A percentile compares a stretch with the other conserved stretches of the same genome.
phyloP scores from a whole-genome alignment of 2,329 filamentous ascomycete species.

The Aspergillus pseudotamarii region DNA sequence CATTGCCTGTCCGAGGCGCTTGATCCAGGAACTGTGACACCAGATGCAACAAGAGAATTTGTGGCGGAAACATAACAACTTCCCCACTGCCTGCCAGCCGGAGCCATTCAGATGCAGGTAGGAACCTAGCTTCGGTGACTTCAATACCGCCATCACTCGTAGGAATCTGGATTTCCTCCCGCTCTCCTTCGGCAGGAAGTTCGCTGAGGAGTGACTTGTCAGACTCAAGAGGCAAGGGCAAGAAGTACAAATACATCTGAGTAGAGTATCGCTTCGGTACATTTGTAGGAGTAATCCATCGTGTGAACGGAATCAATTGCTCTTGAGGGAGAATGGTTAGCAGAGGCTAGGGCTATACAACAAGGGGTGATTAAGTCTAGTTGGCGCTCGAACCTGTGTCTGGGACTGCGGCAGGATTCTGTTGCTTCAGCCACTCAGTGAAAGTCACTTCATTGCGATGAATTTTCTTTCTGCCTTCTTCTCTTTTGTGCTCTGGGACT shows the following conservation, averaged over 20 bases:
- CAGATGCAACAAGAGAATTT: conserved; percentile 65
- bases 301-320: conserved; percentile 76
- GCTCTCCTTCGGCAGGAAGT: conserved; percentile 42
- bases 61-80: conserved; percentile 87
- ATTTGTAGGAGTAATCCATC: conserved; percentile 81
- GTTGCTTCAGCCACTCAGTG: conserved; percentile 60
- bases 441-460: conserved; percentile 70
- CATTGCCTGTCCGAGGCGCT: conserved; percentile 26
- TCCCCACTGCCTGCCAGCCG: conserved; percentile 62
- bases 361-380: background rate
- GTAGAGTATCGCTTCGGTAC: conserved; percentile 81
- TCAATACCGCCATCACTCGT: conserved; percentile 71
- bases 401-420: conserved; percentile 39
- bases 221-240: conserved; percentile 60
- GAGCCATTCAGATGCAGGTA: conserved; percentile 71
- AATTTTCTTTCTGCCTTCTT: conserved; percentile 68
- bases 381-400: conserved; percentile 58
- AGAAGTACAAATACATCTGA: conserved; percentile 94
- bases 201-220: conserved; percentile 34
- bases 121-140: conserved; percentile 77
- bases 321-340: conserved; percentile 45
- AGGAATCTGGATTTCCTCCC: conserved; percentile 67
- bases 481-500: conserved; percentile 61
- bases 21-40: conserved; percentile 53
- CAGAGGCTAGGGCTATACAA: background rate